Percentiles rank a stretch among this genome's conserved stretches.
These are phyloP conservation scores for Calvatia gigantea DNA, from an alignment of 768 basidiomycete genomes.

Conservation along the genomic window DNA sequence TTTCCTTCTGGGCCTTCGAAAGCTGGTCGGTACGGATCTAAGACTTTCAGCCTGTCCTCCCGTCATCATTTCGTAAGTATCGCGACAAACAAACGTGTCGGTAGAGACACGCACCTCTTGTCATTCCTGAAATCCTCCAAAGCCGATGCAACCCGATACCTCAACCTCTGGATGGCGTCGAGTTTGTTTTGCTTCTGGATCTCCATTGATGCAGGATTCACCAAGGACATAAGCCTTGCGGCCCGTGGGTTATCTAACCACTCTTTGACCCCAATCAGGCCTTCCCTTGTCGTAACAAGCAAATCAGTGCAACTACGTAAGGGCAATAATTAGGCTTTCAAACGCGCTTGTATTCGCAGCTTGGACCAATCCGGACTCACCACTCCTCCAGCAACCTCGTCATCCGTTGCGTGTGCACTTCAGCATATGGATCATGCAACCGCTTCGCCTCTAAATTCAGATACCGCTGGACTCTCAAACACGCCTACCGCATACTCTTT, in stretches of 20 bases:
- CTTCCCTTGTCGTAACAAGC: constrained; percentile 37
- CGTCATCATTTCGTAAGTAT: neutral
- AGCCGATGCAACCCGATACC: constrained; percentile 31
- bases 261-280: constrained; percentile 33
- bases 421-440: constrained; percentile 45
- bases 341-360: neutral
- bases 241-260: constrained; percentile 48
- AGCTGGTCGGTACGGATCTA: constrained; percentile 58
- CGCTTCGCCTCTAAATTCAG: constrained; percentile 60
- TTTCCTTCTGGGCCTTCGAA: constrained; percentile 32
- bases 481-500: constrained; percentile 63
- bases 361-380: constrained; percentile 17
- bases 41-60: constrained; percentile 38
- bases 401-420: constrained; percentile 37
- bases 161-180: constrained; percentile 32
- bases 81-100: neutral
- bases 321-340: neutral
- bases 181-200: constrained; percentile 25
- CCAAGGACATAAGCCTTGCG: constrained; percentile 35
- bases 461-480: constrained; percentile 70
- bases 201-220: constrained; percentile 25
- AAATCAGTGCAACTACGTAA: constrained; percentile 46
- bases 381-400: constrained; percentile 43
- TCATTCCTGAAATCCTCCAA: constrained; percentile 47
- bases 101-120: constrained; percentile 39